phyloP scores from a whole-genome alignment of 1,139 yeast genomes.

The Yamadazyma siamensis region DNA sequence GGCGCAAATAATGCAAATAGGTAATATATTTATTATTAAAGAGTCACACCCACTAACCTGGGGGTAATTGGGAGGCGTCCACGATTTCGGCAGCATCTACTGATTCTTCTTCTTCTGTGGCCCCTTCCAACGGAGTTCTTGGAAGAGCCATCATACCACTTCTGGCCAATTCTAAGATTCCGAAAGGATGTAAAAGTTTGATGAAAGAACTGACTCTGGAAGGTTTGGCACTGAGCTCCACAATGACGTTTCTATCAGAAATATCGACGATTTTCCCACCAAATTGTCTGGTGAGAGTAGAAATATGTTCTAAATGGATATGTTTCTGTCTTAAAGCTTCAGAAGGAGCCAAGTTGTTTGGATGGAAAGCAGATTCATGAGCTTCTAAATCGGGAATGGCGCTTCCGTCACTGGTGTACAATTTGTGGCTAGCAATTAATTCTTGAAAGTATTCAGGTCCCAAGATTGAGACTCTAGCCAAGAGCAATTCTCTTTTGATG shows the following conservation, averaged over 20 bases:
- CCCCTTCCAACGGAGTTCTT: slow-evolving; percentile 78
- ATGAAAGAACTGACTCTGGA: slow-evolving; percentile 82
- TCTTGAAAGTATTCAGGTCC: slow-evolving; percentile 98
- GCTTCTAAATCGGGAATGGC: slow-evolving; percentile 48
- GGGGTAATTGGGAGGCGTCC: slow-evolving; percentile 84
- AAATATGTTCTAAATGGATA: slow-evolving; percentile 79
- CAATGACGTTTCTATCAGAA: slow-evolving; percentile 89
- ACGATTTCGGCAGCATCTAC: slow-evolving; percentile 68
- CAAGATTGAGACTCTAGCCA: slow-evolving; percentile 86
- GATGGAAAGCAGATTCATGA: slow-evolving; percentile 66
- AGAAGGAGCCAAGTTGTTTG: slow-evolving; percentile 83
- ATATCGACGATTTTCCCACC: slow-evolving; percentile 93
- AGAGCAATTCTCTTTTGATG: slow-evolving; percentile 82
- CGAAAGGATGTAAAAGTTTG: slow-evolving; percentile 90
- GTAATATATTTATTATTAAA: no score
- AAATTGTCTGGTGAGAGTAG: slow-evolving; percentile 76
- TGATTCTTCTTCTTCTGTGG: slow-evolving; percentile 42
- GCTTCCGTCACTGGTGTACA: slow-evolving; percentile 38
- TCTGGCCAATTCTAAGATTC: slow-evolving; percentile 92
- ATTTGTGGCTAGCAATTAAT: slow-evolving; percentile 81
- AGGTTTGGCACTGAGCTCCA: slow-evolving; percentile 93
- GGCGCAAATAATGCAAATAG: no score
- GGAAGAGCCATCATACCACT: slow-evolving; percentile 99
- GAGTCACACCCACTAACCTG: no score
- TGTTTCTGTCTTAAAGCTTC: slow-evolving; percentile 95